Evolutionary conservation across 1,284 basidiomycete species (phyloP), one percentile per base, ranked within the genome.

Genomic region (Phellopilus nigrolimitatus): DNA sequence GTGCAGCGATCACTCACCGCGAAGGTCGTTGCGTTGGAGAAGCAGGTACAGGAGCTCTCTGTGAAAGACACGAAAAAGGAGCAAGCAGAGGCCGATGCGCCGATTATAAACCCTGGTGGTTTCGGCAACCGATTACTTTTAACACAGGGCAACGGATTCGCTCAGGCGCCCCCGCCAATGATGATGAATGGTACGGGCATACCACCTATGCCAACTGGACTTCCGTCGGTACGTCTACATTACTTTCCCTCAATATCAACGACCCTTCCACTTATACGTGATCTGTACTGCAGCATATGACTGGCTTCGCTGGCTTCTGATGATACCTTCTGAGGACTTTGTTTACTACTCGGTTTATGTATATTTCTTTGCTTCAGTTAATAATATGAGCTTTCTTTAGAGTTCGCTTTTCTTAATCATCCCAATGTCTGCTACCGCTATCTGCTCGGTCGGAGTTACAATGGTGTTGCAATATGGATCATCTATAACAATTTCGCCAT

Each of bases 61-160:
- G 85, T 82, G 70, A 92, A 91, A 67, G 84, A 87, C 38, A 77
- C 73, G n/a, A 83, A 88, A 69, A 92, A 94, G 72, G 89, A 94
- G 71, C 79, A 90, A 65, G 82, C 83, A 44, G 88, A 91, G 62
- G 79, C 86, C 3, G 84, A 89, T 48, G 82, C 80, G 48, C 87
- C 87, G 7, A 90, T 91, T 57, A 90, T 91, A 66, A 87, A 88
- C 66, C 89, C 89, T 54, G 82, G 78, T 36, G 75, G 76, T 41
- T 76, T 82, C 58, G 75, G 80, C 37, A 75, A 67, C 56, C 75
- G 75, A 46, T 64, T 84, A 22, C 70, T 88, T 59, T 70, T 90
- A 49, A 90, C 87, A 17, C 72, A 75, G 59, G 77, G 76, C 55
- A 87, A 88, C 60, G 85, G 84, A 78, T 81, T 58, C 49, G 63